Conservation (phyloP, 1,284 basidiomycete genomes). For the Microbotryomycetes sp. region DNA sequence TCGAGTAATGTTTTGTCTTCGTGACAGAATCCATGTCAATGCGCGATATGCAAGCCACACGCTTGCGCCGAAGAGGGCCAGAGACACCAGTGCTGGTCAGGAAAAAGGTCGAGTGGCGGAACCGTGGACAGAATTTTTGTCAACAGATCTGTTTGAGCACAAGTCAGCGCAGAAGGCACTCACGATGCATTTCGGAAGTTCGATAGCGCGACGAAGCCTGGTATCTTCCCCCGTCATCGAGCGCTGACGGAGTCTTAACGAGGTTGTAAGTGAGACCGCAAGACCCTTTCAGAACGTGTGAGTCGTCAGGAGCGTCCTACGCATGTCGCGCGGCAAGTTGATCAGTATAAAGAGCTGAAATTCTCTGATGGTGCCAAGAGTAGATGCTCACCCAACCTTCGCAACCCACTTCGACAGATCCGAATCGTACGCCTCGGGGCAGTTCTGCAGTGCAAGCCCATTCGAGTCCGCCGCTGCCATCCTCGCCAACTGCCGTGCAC, state of each 20-base stretch:
- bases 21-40: neutral
- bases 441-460: conserved; percentile 93
- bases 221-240: conserved; percentile 34
- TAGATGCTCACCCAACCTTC: conserved; percentile 58
- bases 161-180: no score
- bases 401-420: conserved; percentile 73
- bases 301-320: conserved; percentile 66
- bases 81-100: conserved; percentile 32
- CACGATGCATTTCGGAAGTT: conserved; percentile 12
- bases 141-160: conserved; percentile 9
- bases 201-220: no score
- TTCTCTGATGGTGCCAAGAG: neutral
- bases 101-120: conserved; percentile 26
- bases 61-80: conserved; percentile 37
- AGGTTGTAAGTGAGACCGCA: conserved; percentile 75
- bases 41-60: conserved; percentile 10
- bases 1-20: neutral
- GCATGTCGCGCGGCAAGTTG: no score
- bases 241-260: conserved; percentile 51
- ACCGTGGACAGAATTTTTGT: neutral
- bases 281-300: conserved; percentile 75
- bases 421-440: conserved; percentile 65
- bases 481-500: conserved; percentile 69
- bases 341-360: neutral
- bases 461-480: conserved; percentile 61